Evolutionary conservation across 352 stramenopile genomes (phyloP).

Genomic region (Phytophthora agathidicida): DNA sequence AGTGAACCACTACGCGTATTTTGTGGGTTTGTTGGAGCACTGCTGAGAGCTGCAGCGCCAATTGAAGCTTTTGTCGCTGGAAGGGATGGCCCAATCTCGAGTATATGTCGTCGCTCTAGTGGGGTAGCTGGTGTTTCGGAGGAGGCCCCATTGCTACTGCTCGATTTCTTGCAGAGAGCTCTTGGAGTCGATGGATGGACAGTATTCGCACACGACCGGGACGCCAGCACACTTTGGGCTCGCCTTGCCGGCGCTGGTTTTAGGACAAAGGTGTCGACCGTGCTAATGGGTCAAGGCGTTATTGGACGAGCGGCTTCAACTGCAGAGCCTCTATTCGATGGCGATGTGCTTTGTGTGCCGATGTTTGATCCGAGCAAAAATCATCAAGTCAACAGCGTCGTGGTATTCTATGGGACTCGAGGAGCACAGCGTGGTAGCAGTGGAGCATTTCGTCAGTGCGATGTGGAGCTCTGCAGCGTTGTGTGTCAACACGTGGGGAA

Average conservation of each 20-base stretch:
- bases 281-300: constrained; percentile 58
- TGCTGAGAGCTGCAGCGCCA: constrained; percentile 55
- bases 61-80: constrained; percentile 32
- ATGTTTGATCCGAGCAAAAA: constrained; percentile 43
- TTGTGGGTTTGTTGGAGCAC: constrained; percentile 62
- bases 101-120: neutral
- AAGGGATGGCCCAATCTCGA: constrained; percentile 6
- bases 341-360: constrained; percentile 57
- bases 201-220: constrained; percentile 64
- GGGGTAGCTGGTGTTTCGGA: neutral
- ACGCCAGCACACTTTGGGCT: constrained; percentile 57
- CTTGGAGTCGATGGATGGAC: constrained; percentile 60
- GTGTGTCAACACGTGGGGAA: constrained; percentile 62
- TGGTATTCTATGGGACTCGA: constrained; percentile 54
- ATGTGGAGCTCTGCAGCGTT: constrained; percentile 59
- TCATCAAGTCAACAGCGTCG: constrained; percentile 61
- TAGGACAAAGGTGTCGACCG: constrained; percentile 36
- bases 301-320: constrained; percentile 55
- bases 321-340: constrained; percentile 34
- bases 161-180: constrained; percentile 59
- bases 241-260: constrained; percentile 36
- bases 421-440: constrained; percentile 13
- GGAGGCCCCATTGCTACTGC: constrained; percentile 22
- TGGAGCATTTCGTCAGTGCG: constrained; percentile 49
- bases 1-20: constrained; percentile 62